Evolutionary conservation across 2,329 filamentous ascomycete genomes (phyloP), one percentile per base, ranked within the genome.

Genomic region (Aspergillus brasiliensis): DNA sequence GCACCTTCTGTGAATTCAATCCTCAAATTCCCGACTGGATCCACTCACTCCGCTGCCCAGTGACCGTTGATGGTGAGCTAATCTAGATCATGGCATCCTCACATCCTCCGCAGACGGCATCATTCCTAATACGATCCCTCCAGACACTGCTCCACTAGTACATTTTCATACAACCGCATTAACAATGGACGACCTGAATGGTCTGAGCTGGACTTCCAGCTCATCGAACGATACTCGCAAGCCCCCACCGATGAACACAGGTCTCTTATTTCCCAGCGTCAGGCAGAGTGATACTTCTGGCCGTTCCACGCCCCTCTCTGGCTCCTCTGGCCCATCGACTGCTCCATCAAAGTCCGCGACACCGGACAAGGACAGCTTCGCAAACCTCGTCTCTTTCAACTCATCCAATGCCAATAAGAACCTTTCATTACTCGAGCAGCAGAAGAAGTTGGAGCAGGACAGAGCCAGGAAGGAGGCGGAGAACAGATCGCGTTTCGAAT

Each of bases 381-480:
- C 79, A 23, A 93, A 81, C 53, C 82, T 84, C 28, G 85, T 80
- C 60, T 94, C 90, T 62, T 88, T 90, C 62, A 69, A 66, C 31
- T 69, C 74, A 3, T 68, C 74, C 13, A 69, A 73, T 44, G 59
- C 78, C 56, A 85, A 83, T 28, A 89, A 87, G 74, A 95, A 90
- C 64, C 81, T 97, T 15, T 86, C 86, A 2, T 79, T 90, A 8
- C 78, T 85, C 57, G 86, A 89, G 69, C 83, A 86, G 55, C 87
- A 90, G 73, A 84, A 80, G 69, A 89, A 86, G 62, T 78, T 97
- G 65, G 86, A 90, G 65, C 91, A 96, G 75, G 88, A 92, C 75
- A 91, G 86, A 77, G 81, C 84, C 34, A 86, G 81, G 73, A 91
- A 94, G 73, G 90, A 92, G 62, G 89, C 88, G 60, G 89, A 93